Conservation (phyloP, 73 alveolate species). For the Halteria grandinella region DNA sequence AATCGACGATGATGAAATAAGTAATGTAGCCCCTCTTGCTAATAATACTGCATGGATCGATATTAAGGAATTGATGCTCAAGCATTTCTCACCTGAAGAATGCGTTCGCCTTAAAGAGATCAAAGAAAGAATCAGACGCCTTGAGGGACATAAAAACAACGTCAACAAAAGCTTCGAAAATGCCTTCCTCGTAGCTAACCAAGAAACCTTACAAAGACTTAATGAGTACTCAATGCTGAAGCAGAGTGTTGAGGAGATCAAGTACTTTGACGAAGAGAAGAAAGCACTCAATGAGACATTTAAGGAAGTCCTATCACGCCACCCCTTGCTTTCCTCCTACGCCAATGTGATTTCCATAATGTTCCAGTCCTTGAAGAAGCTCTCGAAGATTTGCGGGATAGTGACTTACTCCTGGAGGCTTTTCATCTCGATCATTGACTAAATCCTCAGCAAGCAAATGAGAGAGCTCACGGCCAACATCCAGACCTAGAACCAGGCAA, state of each 20-base stretch:
- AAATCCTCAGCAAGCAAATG: constrained; percentile 47
- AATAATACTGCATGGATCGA: constrained; percentile 74
- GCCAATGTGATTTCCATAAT: constrained; percentile 42
- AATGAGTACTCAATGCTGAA: constrained; percentile 45
- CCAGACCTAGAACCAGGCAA: not conserved
- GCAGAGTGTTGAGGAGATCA: constrained; percentile 52
- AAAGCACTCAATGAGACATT: not conserved
- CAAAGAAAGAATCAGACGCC: not conserved
- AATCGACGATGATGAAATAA: constrained; percentile 10
- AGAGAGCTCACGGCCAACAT: constrained; percentile 36
- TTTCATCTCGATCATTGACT: constrained; percentile 40
- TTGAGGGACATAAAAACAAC: constrained; percentile 23
- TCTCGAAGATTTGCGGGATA: constrained; percentile 44
- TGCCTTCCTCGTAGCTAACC: constrained; percentile 55
- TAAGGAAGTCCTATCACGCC: constrained; percentile 13
- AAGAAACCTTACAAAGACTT: constrained; percentile 30
- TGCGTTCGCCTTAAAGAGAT: not conserved
- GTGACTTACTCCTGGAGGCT: constrained; percentile 62
- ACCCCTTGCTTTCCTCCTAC: constrained; percentile 43
- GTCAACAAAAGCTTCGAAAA: constrained; percentile 58
- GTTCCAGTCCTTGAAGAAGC: constrained; percentile 34
- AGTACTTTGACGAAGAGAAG: constrained; percentile 14
- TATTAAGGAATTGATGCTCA: constrained; percentile 53
- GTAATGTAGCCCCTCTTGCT: not conserved
- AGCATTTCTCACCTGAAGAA: constrained; percentile 58